A percentile compares a stretch with the other conserved stretches of the same genome.
phyloP scores from a whole-genome alignment of 176 grass and related monocot species.

The Pharus latifolius region DNA sequence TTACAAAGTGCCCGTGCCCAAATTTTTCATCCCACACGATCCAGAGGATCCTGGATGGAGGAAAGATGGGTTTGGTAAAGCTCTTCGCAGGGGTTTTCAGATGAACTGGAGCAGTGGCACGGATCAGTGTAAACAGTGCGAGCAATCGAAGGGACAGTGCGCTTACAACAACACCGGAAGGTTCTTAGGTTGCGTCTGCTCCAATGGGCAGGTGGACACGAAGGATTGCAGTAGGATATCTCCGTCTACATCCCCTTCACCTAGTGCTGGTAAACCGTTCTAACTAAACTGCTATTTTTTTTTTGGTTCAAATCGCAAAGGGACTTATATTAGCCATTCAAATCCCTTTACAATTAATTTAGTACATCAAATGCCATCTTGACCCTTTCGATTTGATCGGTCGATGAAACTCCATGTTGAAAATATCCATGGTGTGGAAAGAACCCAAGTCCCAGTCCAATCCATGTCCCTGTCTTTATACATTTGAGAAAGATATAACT shows the following conservation, averaged over 20 bases:
- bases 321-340: no score
- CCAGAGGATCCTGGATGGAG: neutral
- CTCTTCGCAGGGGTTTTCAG: slow-evolving; percentile 30
- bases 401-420: no score
- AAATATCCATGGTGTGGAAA: no score
- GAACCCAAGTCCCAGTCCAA: no score
- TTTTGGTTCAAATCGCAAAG: no score
- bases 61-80: neutral
- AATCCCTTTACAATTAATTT: no score
- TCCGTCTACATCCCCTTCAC: neutral
- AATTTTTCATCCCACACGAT: neutral
- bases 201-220: neutral
- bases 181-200: slow-evolving; percentile 41
- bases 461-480: no score
- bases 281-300: neutral
- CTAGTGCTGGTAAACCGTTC: slow-evolving; percentile 21
- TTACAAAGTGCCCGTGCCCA: slow-evolving; percentile 14
- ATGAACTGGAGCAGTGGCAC: slow-evolving; percentile 10
- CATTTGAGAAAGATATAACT: no score
- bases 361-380: no score
- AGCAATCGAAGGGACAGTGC: slow-evolving; percentile 21
- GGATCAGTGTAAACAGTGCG: slow-evolving; percentile 10
- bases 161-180: neutral
- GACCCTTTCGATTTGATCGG: no score
- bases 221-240: neutral